These are phyloP conservation scores for Coleophoma cylindrospora DNA, from an alignment of 2,329 filamentous ascomycete species.

Conservation along the genomic window DNA sequence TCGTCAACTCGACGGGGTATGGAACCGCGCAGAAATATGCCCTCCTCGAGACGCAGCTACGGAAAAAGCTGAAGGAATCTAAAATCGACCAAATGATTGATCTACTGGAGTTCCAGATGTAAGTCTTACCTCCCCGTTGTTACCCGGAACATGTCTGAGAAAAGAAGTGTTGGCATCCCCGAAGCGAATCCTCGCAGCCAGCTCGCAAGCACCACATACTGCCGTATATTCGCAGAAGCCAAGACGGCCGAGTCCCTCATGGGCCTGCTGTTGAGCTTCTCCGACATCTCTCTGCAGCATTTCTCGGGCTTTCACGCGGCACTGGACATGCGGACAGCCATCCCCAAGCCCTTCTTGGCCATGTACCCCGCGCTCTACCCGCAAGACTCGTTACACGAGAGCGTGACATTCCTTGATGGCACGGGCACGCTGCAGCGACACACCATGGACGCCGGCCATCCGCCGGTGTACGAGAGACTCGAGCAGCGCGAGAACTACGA, in stretches of 20 bases:
- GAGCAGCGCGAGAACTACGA: slow-evolving; percentile 19
- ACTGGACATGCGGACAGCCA: slow-evolving; percentile 31
- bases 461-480: slow-evolving; percentile 20
- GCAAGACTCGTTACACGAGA: slow-evolving; percentile 14
- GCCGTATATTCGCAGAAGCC: slow-evolving; percentile 39
- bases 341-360: slow-evolving; percentile 19
- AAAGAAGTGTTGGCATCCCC: slow-evolving; percentile 14
- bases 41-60: slow-evolving; percentile 36
- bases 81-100: slow-evolving; percentile 34
- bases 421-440: not conserved
- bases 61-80: slow-evolving; percentile 34
- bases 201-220: slow-evolving; percentile 40
- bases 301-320: slow-evolving; percentile 18
- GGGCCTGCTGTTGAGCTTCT: not conserved
- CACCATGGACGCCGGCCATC: slow-evolving; percentile 16
- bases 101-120: slow-evolving; percentile 35
- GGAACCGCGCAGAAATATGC: slow-evolving; percentile 36
- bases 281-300: slow-evolving; percentile 8
- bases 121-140: slow-evolving; percentile 30
- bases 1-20: slow-evolving; percentile 42
- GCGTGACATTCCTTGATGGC: slow-evolving; percentile 16
- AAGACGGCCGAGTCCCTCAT: slow-evolving; percentile 23
- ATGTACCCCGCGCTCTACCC: slow-evolving; percentile 18
- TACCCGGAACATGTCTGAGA: slow-evolving; percentile 7
- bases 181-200: slow-evolving; percentile 34